Evolutionary conservation across 2,329 filamentous ascomycete species (phyloP).

Genomic region (Fusarium sp.): DNA sequence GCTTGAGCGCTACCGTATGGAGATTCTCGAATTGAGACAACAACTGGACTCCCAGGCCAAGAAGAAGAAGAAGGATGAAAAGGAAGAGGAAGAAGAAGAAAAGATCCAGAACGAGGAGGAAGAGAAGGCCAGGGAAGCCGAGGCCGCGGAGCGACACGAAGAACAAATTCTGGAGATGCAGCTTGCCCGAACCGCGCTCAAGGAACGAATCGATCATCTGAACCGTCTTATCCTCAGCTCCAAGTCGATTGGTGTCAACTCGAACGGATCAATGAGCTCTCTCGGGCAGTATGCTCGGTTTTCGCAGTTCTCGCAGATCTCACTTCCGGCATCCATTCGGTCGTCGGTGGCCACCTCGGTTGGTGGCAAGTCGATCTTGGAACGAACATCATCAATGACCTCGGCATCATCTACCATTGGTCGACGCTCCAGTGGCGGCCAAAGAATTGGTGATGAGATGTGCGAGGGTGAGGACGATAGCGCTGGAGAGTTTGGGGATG

Average conservation of each 20-base stretch:
- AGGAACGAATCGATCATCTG: constrained; percentile 96
- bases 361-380: constrained; percentile 66
- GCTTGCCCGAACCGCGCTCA: constrained; percentile 92
- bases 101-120: constrained; percentile 76
- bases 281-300: constrained; percentile 75
- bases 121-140: constrained; percentile 81
- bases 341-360: constrained; percentile 80
- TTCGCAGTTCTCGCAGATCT: constrained; percentile 76
- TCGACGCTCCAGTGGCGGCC: constrained; percentile 64
- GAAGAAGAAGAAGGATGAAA: constrained; percentile 72
- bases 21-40: constrained; percentile 85
- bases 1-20: constrained; percentile 92
- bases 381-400: constrained; percentile 77
- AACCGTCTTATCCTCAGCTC: constrained; percentile 96
- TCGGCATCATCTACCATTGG: constrained; percentile 75
- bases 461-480: constrained; percentile 76
- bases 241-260: constrained; percentile 95
- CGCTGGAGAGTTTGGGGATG: constrained; percentile 87
- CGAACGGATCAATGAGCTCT: constrained; percentile 79
- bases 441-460: constrained; percentile 62
- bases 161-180: constrained; percentile 99
- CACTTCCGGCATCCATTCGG: constrained; percentile 70
- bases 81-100: constrained; percentile 74
- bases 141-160: constrained; percentile 89
- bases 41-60: constrained; percentile 90